These are phyloP conservation scores for Hypocreales sp. DNA, from an alignment of 2,329 filamentous ascomycete species.

Conservation along the genomic window DNA sequence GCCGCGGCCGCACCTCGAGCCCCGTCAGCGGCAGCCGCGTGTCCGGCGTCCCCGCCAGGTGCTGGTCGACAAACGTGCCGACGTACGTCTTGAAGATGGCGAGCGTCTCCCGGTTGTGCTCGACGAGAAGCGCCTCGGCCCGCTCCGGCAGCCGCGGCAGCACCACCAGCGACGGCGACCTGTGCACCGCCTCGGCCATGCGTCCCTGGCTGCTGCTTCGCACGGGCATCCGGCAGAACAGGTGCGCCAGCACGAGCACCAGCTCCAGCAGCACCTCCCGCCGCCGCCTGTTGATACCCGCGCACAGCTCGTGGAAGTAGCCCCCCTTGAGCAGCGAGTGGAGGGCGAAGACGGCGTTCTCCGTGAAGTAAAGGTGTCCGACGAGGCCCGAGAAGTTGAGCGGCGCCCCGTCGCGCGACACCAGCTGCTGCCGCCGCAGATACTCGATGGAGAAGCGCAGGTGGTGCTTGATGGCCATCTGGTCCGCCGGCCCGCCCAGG, in stretches of 20 bases:
- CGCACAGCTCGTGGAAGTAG: slow-evolving; percentile 50
- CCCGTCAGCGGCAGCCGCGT: slow-evolving; percentile 41
- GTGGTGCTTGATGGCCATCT: slow-evolving; percentile 58
- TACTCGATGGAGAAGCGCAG: slow-evolving; percentile 72
- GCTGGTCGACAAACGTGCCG: slow-evolving; percentile 49
- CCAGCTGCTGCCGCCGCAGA: slow-evolving; percentile 50
- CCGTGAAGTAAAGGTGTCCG: slow-evolving; percentile 60
- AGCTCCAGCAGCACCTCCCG: slow-evolving; percentile 38
- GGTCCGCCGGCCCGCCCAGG: slow-evolving; percentile 51
- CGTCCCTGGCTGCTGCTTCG: slow-evolving; percentile 26
- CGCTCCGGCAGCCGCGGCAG: slow-evolving; percentile 45
- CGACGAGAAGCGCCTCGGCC: slow-evolving; percentile 38
- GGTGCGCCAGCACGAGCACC: slow-evolving; percentile 52
- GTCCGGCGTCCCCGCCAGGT: slow-evolving; percentile 36
- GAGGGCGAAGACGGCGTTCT: slow-evolving; percentile 63
- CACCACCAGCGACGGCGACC: slow-evolving; percentile 47
- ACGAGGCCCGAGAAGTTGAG: slow-evolving; percentile 59
- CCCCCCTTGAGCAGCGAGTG: slow-evolving; percentile 57
- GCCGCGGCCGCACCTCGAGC: slow-evolving; percentile 22
- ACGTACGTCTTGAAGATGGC: slow-evolving; percentile 55
- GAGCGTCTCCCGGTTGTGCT: slow-evolving; percentile 51
- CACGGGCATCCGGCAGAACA: slow-evolving; percentile 48
- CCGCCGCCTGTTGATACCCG: slow-evolving; percentile 33
- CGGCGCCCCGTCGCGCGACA: slow-evolving; percentile 44
- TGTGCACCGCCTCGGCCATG: slow-evolving; percentile 31